Evolutionary conservation across 257 asterid species (phyloP).

Genomic region (Paraleonurus japonicus): DNA sequence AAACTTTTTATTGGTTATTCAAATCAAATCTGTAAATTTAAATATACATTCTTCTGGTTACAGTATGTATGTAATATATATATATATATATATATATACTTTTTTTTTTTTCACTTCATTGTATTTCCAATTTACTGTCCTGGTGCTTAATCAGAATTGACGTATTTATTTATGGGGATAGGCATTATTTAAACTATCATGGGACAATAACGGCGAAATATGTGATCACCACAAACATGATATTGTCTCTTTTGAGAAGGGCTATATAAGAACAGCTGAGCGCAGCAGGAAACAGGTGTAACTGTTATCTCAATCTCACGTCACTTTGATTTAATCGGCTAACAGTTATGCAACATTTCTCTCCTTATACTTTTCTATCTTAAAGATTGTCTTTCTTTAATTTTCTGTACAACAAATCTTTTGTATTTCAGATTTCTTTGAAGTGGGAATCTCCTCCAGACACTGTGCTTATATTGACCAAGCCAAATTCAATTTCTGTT

Average conservation of each 20-base stretch:
- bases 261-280: conserved; percentile 88
- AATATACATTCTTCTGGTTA: background rate
- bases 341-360: background rate
- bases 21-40: too few species aligned
- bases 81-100: background rate
- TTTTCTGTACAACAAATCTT: background rate
- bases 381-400: background rate
- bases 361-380: background rate
- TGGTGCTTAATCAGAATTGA: conserved; percentile 3
- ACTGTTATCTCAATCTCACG: conserved; percentile 13
- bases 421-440: conserved; percentile 61
- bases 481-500: conserved; percentile 82
- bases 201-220: conserved; percentile 92
- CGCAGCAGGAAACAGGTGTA: conserved; percentile 92
- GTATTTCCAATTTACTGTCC: background rate
- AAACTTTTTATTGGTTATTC: background rate
- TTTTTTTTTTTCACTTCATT: too few species aligned
- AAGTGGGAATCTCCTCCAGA: conserved; percentile 91
- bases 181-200: conserved; percentile 92
- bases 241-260: conserved; percentile 90
- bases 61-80: background rate
- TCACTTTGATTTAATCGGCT: background rate
- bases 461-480: conserved; percentile 78
- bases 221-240: conserved; percentile 86
- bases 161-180: conserved; percentile 33